A percentile compares a stretch with the other conserved stretches of the same genome.
Conservation (phyloP, 768 basidiomycete species). For the Macrolepiota fuliginosa region DNA sequence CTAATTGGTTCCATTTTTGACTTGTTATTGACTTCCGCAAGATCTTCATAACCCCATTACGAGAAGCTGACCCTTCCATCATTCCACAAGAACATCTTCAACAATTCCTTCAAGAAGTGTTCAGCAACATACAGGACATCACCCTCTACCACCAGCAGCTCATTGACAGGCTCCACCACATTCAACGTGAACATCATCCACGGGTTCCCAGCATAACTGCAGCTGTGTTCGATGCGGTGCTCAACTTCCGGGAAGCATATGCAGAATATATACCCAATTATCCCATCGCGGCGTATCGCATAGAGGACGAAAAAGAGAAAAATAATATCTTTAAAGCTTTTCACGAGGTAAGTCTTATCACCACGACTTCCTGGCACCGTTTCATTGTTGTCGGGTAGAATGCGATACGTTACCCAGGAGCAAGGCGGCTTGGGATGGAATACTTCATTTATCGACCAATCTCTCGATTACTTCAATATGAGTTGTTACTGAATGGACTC, state of each 20-base stretch:
- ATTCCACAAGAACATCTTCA: slow-evolving; percentile 69
- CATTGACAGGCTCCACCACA: slow-evolving; percentile 76
- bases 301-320: slow-evolving; percentile 83
- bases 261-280: slow-evolving; percentile 91
- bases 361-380: neutral
- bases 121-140: slow-evolving; percentile 83
- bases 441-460: slow-evolving; percentile 91
- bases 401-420: slow-evolving; percentile 63
- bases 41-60: slow-evolving; percentile 84
- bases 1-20: neutral
- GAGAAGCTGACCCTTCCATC: slow-evolving; percentile 73
- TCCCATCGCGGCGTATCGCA: slow-evolving; percentile 85
- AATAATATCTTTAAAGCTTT: slow-evolving; percentile 80
- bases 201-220: slow-evolving; percentile 80
- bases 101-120: slow-evolving; percentile 82
- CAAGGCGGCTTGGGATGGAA: slow-evolving; percentile 85
- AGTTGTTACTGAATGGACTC: slow-evolving; percentile 76
- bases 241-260: slow-evolving; percentile 92
- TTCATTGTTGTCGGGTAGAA: slow-evolving; percentile 22
- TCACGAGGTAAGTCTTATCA: slow-evolving; percentile 57
- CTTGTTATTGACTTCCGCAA: slow-evolving; percentile 23
- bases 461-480: slow-evolving; percentile 83
- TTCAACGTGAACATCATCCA: slow-evolving; percentile 88
- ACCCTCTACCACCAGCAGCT: slow-evolving; percentile 72
- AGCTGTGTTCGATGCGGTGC: slow-evolving; percentile 79